Evolutionary conservation across 805 yeast species (phyloP).

Genomic region (Scheffersomyces coipomensis): DNA sequence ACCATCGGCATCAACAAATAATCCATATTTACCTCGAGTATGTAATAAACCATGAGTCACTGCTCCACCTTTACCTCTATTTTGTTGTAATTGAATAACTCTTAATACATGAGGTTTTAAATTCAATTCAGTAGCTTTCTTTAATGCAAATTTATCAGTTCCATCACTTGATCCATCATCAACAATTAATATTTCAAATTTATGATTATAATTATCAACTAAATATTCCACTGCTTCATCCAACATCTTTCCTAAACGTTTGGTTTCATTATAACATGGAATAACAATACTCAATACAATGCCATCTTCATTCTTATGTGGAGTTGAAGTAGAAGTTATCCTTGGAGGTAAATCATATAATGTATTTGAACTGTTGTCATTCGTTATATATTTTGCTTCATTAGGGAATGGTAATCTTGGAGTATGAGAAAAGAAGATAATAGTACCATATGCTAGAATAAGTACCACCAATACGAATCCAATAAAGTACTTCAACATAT

Average conservation of each 20-base stretch:
- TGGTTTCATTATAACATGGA: slow-evolving; percentile 91
- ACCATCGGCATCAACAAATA: slow-evolving; percentile 98
- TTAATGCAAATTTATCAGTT: slow-evolving; percentile 69
- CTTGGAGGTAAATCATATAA: slow-evolving; percentile 32
- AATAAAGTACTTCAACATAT: slow-evolving; percentile 1
- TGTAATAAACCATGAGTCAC: slow-evolving; percentile 88
- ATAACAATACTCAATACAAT: slow-evolving; percentile 74
- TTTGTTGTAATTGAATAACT: slow-evolving; percentile 65
- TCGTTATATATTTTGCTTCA: slow-evolving; percentile 55
- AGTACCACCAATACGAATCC: background rate
- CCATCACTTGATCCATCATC: slow-evolving; percentile 92
- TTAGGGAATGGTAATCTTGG: slow-evolving; percentile 57
- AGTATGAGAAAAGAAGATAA: slow-evolving; percentile 55
- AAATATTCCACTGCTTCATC: slow-evolving; percentile 65
- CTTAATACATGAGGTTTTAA: slow-evolving; percentile 60
- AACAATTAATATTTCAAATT: slow-evolving; percentile 78
- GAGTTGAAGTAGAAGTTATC: slow-evolving; percentile 18
- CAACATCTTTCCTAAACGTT: slow-evolving; percentile 68
- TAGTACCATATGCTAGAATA: background rate
- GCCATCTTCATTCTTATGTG: slow-evolving; percentile 21
- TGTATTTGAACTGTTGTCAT: slow-evolving; percentile 31
- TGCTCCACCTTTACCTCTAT: slow-evolving; percentile 89
- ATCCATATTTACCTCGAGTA: slow-evolving; percentile 65
- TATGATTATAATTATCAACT: slow-evolving; percentile 24
- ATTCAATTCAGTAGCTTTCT: slow-evolving; percentile 50